Percentiles rank a stretch among this genome's conserved stretches.
phyloP scores from a whole-genome alignment of 31 red algal species.

The Odonthalia washingtoniensis region DNA sequence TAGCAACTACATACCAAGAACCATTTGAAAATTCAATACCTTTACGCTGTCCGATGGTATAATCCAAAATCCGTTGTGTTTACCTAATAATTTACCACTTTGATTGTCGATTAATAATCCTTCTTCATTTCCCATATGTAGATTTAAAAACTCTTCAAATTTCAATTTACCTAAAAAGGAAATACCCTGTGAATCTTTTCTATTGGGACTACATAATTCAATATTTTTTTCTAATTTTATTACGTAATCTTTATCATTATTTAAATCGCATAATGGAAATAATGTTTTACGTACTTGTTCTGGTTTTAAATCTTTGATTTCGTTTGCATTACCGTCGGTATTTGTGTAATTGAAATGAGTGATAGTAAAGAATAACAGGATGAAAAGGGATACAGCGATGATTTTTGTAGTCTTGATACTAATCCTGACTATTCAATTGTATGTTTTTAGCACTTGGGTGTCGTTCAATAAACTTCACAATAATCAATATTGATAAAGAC shows the following conservation, averaged over 20 bases:
- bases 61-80: constrained; percentile 94
- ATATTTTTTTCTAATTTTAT: constrained; percentile 70
- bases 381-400: too few species aligned
- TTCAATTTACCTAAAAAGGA: constrained; percentile 98
- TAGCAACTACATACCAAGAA: too few species aligned
- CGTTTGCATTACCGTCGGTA: too few species aligned
- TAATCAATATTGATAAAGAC: too few species aligned
- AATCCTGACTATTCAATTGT: too few species aligned
- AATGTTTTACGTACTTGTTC: constrained; percentile 78
- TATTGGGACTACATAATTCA: constrained; percentile 76
- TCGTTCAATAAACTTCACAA: too few species aligned
- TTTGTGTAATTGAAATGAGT: too few species aligned
- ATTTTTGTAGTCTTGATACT: too few species aligned
- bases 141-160: constrained; percentile 92
- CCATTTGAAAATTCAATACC: constrained; percentile 78
- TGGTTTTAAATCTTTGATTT: constrained; percentile 76
- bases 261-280: constrained; percentile 79
- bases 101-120: too few species aligned
- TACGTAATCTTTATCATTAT: constrained; percentile 81
- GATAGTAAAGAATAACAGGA: too few species aligned
- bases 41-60: constrained; percentile 91
- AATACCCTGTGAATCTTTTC: constrained; percentile 97
- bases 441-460: too few species aligned
- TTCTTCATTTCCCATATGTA: constrained; percentile 72
- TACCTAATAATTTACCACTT: constrained; percentile 89